Conservation (phyloP, 1,139 yeast species). For the Yamadazyma siamensis region DNA sequence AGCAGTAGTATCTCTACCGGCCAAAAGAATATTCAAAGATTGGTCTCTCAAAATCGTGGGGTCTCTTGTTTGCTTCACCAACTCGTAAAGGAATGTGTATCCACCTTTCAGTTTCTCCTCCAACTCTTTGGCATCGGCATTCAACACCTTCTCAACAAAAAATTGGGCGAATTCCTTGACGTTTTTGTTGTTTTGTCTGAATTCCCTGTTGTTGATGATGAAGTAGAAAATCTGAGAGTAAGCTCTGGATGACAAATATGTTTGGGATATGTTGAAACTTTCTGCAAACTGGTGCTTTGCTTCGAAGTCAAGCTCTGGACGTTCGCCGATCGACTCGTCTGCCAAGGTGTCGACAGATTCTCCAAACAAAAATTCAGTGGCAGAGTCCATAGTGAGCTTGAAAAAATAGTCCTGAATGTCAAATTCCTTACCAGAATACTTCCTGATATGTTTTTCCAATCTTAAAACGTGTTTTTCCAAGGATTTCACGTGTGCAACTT, state of each 20-base stretch:
- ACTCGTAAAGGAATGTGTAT: slow-evolving; percentile 42
- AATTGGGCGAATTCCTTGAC: slow-evolving; percentile 35
- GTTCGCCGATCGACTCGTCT: slow-evolving; percentile 50
- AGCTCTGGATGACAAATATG: slow-evolving; percentile 27
- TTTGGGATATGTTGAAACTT: slow-evolving; percentile 29
- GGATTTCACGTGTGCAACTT: slow-evolving; percentile 46
- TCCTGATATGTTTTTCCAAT: slow-evolving; percentile 31
- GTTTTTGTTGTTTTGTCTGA: slow-evolving; percentile 21
- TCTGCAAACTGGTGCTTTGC: slow-evolving; percentile 21
- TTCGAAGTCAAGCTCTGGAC: slow-evolving; percentile 27
- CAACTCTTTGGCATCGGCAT: slow-evolving; percentile 25
- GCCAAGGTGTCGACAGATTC: slow-evolving; percentile 44
- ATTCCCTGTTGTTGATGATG: slow-evolving; percentile 27
- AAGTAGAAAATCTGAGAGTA: slow-evolving; percentile 27
- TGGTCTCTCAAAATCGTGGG: slow-evolving; percentile 42
- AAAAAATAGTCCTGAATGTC: slow-evolving; percentile 51
- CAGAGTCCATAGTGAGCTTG: slow-evolving; percentile 52
- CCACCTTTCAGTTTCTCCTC: slow-evolving; percentile 35
- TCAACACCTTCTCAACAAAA: slow-evolving; percentile 25
- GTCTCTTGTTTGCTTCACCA: slow-evolving; percentile 43
- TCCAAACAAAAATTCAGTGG: slow-evolving; percentile 60
- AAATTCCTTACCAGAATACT: slow-evolving; percentile 27
- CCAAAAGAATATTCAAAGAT: slow-evolving; percentile 41
- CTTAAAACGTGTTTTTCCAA: slow-evolving; percentile 47
- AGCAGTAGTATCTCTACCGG: slow-evolving; percentile 50